Percentiles rank a stretch among this genome's conserved stretches.
Conservation (phyloP, 2,329 filamentous ascomycete genomes). For the Myriosclerotinia curreyana region DNA sequence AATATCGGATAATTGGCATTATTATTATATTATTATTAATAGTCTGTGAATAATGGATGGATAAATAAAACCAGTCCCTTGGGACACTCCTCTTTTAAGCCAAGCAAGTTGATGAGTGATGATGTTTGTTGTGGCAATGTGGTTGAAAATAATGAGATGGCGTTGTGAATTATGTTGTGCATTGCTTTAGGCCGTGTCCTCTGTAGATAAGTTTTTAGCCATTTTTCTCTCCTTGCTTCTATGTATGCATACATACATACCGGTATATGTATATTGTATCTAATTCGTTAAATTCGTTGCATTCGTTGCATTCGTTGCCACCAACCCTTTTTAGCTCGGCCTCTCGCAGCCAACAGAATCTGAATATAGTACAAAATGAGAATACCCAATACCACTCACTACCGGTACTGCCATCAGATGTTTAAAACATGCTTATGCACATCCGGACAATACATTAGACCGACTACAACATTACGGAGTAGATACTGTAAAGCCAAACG, state of each 20-base stretch:
- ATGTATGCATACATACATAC: neutral
- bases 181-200: conserved; percentile 1
- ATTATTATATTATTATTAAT: too few species aligned
- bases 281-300: neutral
- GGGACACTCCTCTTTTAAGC: conserved; percentile 12
- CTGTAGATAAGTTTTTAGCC: neutral
- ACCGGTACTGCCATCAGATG: conserved; percentile 11
- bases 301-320: conserved; percentile 2
- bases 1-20: conserved; percentile 7
- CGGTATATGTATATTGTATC: neutral
- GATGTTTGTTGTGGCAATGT: neutral
- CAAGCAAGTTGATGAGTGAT: neutral
- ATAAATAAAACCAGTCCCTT: conserved; percentile 18
- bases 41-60: conserved; percentile 1
- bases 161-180: conserved; percentile 14
- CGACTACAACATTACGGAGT: conserved; percentile 11
- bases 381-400: neutral
- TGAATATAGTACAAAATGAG: neutral
- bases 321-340: conserved; percentile 3
- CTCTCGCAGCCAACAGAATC: neutral
- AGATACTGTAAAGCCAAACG: too few species aligned
- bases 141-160: neutral
- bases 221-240: neutral
- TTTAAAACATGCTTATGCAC: conserved; percentile 17
- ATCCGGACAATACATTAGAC: conserved; percentile 5